Conservation (phyloP, 345 rosid species). For the Syzygium oleosum region DNA sequence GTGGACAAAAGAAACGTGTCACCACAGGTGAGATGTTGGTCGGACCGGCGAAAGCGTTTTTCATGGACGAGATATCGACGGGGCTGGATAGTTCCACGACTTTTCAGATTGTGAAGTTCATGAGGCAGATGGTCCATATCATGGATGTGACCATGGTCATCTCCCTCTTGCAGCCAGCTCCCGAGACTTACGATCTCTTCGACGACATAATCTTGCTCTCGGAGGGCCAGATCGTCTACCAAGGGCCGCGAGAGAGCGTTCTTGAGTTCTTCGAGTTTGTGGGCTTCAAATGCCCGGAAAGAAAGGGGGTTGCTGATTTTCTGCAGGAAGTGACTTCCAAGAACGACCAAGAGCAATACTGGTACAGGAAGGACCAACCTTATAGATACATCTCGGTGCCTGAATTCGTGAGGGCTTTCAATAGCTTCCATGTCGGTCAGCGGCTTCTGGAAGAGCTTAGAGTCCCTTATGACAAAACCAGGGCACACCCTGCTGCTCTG, state of each 20-base stretch:
- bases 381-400: slow-evolving; percentile 12
- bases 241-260: slow-evolving; percentile 27
- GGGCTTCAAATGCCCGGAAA: slow-evolving; percentile 42
- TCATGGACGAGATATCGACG: slow-evolving; percentile 51
- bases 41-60: slow-evolving; percentile 30
- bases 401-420: slow-evolving; percentile 13
- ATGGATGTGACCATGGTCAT: slow-evolving; percentile 31
- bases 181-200: slow-evolving; percentile 36
- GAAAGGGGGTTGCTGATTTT: slow-evolving; percentile 42
- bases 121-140: slow-evolving; percentile 40
- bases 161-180: slow-evolving; percentile 45
- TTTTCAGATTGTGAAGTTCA: slow-evolving; percentile 31
- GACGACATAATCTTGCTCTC: slow-evolving; percentile 36
- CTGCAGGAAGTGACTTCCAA: slow-evolving; percentile 30
- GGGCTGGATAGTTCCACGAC: slow-evolving; percentile 47
- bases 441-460: slow-evolving; percentile 2
- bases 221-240: slow-evolving; percentile 36
- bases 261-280: slow-evolving; percentile 25
- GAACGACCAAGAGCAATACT: slow-evolving; percentile 24
- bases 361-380: slow-evolving; percentile 16
- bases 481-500: slow-evolving; percentile 16
- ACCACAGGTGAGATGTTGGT: slow-evolving; percentile 39
- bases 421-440: slow-evolving; percentile 18
- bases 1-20: slow-evolving; percentile 39
- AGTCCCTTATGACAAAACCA: slow-evolving; percentile 10